Base-by-base conservation (phyloP, 1,284 basidiomycete genomes). In the Quambalaria eucalypti region DNA sequence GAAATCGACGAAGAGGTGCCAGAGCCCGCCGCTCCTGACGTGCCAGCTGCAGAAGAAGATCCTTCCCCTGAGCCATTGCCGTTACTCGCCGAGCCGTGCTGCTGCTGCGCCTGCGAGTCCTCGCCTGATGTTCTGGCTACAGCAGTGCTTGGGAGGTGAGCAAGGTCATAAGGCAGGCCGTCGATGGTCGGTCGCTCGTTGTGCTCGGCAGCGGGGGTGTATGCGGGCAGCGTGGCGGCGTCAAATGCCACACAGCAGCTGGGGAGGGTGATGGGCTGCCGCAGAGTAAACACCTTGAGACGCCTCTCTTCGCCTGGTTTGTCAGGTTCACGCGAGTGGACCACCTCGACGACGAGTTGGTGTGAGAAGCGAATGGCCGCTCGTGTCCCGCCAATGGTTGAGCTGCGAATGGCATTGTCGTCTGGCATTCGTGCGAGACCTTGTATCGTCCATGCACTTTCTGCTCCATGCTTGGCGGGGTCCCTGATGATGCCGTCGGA, bases 201-300 rank as follows among this genome's bases (percentile, higher is more conserved):
- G 4, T n/a, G 16, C 4, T 60, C 54, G 51, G 68, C 64, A 1
- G 59, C 55, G 23, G 65, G 57, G 5, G 61, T 59, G 56, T 75
- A 75, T 2, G 65, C 58, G 1, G 73, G 73, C 21, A 75, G 50
- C 28, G 67, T 72, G 8, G 74, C 73, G 4, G 70, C 70, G 46
- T 75, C 70, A 44, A 69, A 68, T n/a, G 73, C 73, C 33, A 73
- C 73, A 42, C 73, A 75, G 61, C 73, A 75, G 21, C 60, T 62
- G 2, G 73, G 73, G 1, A 75, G 48, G 0, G 64, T 42, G 12
- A 74, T 62, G 9, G 70, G 69, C 49, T 75, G 73, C 12, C 73
- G 61, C 31, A 75, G 56, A 2, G 71, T 66, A 55, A 74, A 75
- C 23, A 75, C 73, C 47, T 75, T 75, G 51, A 75, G 55, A 31